Evolutionary conservation across 257 asterid genomes (phyloP).

Genomic region (Thymus quinquecostatus): DNA sequence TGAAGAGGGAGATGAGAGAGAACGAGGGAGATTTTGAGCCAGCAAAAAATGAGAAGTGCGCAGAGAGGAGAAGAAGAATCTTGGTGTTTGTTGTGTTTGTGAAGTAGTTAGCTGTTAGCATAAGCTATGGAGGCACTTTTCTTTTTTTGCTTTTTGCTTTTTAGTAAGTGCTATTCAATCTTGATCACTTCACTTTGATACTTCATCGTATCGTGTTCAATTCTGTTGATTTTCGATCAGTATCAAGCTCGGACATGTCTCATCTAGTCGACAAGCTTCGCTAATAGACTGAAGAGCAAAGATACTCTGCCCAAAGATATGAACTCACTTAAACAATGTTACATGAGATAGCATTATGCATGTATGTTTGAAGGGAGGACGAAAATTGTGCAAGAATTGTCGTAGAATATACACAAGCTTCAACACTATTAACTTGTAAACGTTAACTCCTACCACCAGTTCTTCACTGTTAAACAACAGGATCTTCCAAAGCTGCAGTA

Average conservation of each 20-base stretch:
- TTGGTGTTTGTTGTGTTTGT: conserved; percentile 56
- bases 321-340: no score
- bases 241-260: no score
- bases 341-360: no score
- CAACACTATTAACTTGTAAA: background rate
- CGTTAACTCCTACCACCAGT: background rate
- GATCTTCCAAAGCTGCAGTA: conserved; percentile 82
- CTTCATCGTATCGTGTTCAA: no score
- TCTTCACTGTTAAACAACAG: conserved; percentile 39
- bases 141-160: no score
- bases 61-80: conserved; percentile 14
- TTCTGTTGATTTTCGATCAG: no score
- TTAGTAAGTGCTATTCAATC: background rate
- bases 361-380: no score
- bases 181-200: background rate
- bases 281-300: no score
- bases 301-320: no score
- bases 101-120: background rate
- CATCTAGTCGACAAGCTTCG: no score
- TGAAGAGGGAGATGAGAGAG: conserved; percentile 22
- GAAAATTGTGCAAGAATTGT: no score
- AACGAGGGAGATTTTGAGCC: conserved; percentile 16
- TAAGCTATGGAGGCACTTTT: background rate
- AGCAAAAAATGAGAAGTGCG: conserved; percentile 13
- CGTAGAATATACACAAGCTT: background rate